phyloP scores from a whole-genome alignment of 1,139 yeast genomes.

The Yamadazyma kanchanaburiensis region DNA sequence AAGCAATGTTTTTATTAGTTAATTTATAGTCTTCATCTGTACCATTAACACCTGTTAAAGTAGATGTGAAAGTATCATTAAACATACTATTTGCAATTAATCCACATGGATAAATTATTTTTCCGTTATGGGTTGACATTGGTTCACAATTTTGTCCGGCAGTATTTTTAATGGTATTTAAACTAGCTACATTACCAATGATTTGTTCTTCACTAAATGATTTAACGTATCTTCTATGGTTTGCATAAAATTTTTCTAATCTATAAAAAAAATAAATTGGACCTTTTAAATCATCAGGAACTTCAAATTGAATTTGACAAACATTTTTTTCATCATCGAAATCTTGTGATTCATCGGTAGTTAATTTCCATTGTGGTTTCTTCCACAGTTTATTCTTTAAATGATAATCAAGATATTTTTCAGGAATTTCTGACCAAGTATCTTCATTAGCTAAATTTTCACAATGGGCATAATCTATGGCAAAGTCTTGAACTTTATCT shows the following conservation, averaged over 20 bases:
- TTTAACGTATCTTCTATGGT: slow-evolving; percentile 90
- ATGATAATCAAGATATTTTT: slow-evolving; percentile 47
- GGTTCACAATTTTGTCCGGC: slow-evolving; percentile 90
- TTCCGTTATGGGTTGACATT: slow-evolving; percentile 56
- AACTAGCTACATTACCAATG: slow-evolving; percentile 66
- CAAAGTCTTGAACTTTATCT: slow-evolving; percentile 70
- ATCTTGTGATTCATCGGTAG: slow-evolving; percentile 44
- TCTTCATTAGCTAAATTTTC: slow-evolving; percentile 51
- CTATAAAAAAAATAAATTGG: slow-evolving; percentile 81
- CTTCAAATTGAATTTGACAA: slow-evolving; percentile 75
- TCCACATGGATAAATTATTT: slow-evolving; percentile 71
- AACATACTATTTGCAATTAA: slow-evolving; percentile 73
- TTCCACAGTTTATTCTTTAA: slow-evolving; percentile 36
- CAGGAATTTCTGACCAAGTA: slow-evolving; percentile 60
- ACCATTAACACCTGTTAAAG: slow-evolving; percentile 37
- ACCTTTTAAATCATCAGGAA: slow-evolving; percentile 71
- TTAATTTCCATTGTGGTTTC: slow-evolving; percentile 55
- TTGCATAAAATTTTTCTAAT: slow-evolving; percentile 80
- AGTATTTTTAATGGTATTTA: slow-evolving; percentile 55
- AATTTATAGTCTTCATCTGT: slow-evolving; percentile 42
- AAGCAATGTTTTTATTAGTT: slow-evolving; percentile 58
- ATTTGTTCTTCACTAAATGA: slow-evolving; percentile 90
- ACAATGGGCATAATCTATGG: slow-evolving; percentile 81
- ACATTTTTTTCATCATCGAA: slow-evolving; percentile 57
- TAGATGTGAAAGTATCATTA: slow-evolving; percentile 60